phyloP scores from a whole-genome alignment of 2,329 filamentous ascomycete genomes.

The Aureobasidium sp. region DNA sequence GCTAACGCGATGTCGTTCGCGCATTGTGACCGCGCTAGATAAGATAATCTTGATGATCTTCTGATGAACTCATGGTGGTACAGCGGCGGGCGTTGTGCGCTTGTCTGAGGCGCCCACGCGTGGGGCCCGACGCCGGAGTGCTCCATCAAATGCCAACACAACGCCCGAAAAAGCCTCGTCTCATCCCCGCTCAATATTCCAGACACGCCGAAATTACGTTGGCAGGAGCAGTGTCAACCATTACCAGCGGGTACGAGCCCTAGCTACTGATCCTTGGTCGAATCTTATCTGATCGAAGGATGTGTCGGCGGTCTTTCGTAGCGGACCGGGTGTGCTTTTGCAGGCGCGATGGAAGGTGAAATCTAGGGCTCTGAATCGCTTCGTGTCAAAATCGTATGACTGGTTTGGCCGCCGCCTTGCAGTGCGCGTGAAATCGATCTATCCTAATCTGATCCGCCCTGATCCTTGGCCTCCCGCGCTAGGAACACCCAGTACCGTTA shows the following conservation, averaged over 20 bases:
- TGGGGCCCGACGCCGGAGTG: constrained; percentile 7
- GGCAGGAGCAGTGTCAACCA: neutral
- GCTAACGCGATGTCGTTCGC: constrained; percentile 8
- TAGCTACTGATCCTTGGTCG: constrained; percentile 3
- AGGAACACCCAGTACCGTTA: constrained; percentile 9
- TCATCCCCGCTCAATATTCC: neutral
- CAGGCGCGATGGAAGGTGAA: neutral
- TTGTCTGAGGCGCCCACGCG: neutral
- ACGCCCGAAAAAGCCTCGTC: constrained; percentile 5
- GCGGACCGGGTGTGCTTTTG: neutral
- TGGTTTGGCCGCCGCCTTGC: neutral
- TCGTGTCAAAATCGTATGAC: constrained; percentile 2
- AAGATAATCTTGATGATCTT: constrained; percentile 12
- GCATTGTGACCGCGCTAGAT: constrained; percentile 6
- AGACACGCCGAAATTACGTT: constrained; percentile 10
- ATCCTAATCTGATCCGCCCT: constrained; percentile 2
- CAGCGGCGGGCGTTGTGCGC: neutral
- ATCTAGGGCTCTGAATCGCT: neutral
- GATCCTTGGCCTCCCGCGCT: constrained; percentile 8
- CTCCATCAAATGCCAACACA: neutral
- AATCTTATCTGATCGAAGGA: constrained; percentile 11
- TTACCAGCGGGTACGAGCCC: neutral
- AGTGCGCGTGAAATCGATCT: neutral
- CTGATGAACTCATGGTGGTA: neutral
- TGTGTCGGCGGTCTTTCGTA: neutral